Base-by-base conservation (phyloP, 108 stramenopile genomes). In the Bacterosira constricta region DNA sequence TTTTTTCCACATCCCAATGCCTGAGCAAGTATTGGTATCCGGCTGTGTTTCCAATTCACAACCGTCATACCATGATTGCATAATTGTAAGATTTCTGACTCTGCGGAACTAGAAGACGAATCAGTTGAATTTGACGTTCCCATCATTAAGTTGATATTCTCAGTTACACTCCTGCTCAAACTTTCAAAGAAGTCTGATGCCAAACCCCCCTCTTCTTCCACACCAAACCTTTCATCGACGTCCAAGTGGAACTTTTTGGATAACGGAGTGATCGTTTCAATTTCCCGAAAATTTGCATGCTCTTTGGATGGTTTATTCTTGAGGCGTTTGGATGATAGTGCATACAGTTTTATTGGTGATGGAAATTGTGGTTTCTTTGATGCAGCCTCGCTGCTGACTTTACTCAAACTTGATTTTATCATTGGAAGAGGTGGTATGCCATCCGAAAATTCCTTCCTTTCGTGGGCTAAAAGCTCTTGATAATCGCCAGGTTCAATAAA, bases 41-140 rank as follows among this genome's bases (percentile, higher is more conserved):
- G 63, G 42, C 50, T 54, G 42, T 81, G 80, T 36, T 81, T 81
- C 80, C 80, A 81, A 60, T 77, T 81, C 11, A 81, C 63, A 2
- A 81, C 72, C 10, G 69, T 71, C 63, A 74, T 47, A 12, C 73
- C 79, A 20, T 67, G 52, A 36, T 78, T 38, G 25, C 77, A 78
- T 11, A 58, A 31, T n/a, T n/a, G n/a, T n/a, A n/a, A n/a, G n/a
- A n/a, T n/a, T n/a, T n/a, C n/a, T n/a, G n/a, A n/a, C n/a, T n/a
- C n/a, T n/a, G n/a, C n/a, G n/a, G n/a, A n/a, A n/a, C n/a, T n/a
- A n/a, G n/a, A n/a, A n/a, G n/a, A n/a, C n/a, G n/a, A n/a, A n/a
- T n/a, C n/a, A n/a, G n/a, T n/a, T n/a, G n/a, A n/a, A n/a, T n/a
- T n/a, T n/a, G n/a, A n/a, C n/a, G n/a, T n/a, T n/a, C n/a, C n/a